phyloP scores from a whole-genome alignment of 805 yeast species.

The Candida germanica region DNA sequence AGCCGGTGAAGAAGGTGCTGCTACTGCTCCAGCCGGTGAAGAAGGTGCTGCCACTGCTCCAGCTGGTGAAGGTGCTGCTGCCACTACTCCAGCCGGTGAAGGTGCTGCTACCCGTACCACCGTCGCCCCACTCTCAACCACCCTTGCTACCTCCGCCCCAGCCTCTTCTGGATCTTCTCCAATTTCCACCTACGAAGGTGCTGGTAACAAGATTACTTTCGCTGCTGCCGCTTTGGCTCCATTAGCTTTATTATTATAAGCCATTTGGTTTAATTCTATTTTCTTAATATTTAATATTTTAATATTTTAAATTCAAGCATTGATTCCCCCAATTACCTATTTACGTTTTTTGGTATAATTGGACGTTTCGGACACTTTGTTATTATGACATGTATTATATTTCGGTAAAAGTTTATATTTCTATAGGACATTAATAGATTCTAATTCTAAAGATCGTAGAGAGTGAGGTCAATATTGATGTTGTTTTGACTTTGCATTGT shows the following conservation, averaged over 20 bases:
- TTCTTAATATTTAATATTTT: not conserved
- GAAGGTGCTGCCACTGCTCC: slow-evolving; percentile 7
- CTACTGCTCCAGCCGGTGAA: slow-evolving; percentile 2
- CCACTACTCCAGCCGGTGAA: slow-evolving; percentile 9
- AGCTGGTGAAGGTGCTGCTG: slow-evolving; percentile 5
- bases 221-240: slow-evolving; percentile 29
- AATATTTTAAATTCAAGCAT: not conserved
- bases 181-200: slow-evolving; percentile 24
- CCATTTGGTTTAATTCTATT: not conserved
- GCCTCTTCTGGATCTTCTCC: slow-evolving; percentile 14
- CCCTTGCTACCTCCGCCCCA: slow-evolving; percentile 11
- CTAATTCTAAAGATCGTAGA: too few relatives aligned
- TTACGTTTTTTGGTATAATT: not conserved
- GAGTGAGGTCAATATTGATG: too few relatives aligned
- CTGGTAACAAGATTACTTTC: slow-evolving; percentile 21
- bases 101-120: slow-evolving; percentile 9
- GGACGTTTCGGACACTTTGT: slow-evolving; percentile 3
- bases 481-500: too few relatives aligned
- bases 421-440: too few relatives aligned
- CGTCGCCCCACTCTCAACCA: slow-evolving; percentile 9
- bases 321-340: not conserved
- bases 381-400: slow-evolving; percentile 5
- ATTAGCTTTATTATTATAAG: slow-evolving; percentile 32
- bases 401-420: slow-evolving; percentile 7
- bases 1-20: not conserved